Evolutionary conservation across 2,329 filamentous ascomycete genomes (phyloP).

Genomic region (Phaeosphaeriaceae sp.): DNA sequence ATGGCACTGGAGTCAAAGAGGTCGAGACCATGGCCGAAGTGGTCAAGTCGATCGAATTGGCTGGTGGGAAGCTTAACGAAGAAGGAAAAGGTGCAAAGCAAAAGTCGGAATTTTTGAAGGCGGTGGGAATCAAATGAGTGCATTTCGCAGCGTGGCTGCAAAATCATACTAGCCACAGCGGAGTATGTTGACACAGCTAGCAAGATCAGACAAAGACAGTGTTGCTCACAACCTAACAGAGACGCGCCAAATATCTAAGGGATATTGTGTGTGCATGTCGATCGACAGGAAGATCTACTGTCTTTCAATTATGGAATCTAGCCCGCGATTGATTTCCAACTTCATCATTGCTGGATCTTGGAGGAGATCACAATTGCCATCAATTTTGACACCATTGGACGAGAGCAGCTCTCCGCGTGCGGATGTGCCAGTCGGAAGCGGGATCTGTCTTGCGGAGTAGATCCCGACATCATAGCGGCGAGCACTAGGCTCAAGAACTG

Average conservation of each 20-base stretch:
- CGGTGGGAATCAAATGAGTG: conserved; percentile 43
- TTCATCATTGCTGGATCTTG: neutral
- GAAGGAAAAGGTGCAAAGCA: conserved; percentile 26
- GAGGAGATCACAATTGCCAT: neutral
- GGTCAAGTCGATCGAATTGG: conserved; percentile 45
- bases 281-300: neutral
- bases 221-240: neutral
- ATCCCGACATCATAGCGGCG: conserved; percentile 10
- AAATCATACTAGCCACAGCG: neutral
- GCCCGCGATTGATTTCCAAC: neutral
- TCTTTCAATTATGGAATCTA: conserved; percentile 1
- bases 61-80: neutral
- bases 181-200: too few species aligned
- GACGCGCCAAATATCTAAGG: too few species aligned
- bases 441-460: conserved; percentile 9
- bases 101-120: conserved; percentile 42
- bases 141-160: neutral
- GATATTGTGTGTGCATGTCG: neutral
- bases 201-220: neutral
- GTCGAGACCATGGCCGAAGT: conserved; percentile 55
- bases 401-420: neutral
- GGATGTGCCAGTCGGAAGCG: conserved; percentile 1
- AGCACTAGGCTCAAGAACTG: conserved; percentile 9
- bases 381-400: neutral
- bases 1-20: conserved; percentile 50